Evolutionary conservation across 148 eudicot genomes (phyloP), one percentile per base, ranked within the genome.

Genomic region (Nepenthes gracilis): DNA sequence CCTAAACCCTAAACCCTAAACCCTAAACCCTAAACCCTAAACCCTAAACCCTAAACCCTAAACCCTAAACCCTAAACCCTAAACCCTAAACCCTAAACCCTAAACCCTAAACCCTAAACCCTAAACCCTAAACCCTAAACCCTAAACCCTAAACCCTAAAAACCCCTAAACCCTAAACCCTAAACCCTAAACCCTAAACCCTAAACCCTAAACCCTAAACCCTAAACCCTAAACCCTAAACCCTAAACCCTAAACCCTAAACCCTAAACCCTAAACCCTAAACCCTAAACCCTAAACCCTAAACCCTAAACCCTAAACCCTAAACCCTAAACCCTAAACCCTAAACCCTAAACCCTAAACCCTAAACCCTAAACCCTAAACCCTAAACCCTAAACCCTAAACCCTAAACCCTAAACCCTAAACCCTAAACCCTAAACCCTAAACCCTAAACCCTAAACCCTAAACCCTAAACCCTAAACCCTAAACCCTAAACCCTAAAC

Each of bases 91-190:
- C 63, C 70, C 70, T 60, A 60, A 67, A 67, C 64, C 70, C 64
- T 52, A 65, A 67, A 67, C 70, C 70, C 70, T 58, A 67, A 67
- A 59, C 70, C 70, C 64, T 49, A 67, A 67, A 67, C 70, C 70
- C 70, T 50, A 67, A 67, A 67, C 70, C 70, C 70, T 58, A 57
- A 67, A 58, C 70, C 70, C 70, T 67, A 67, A 67, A 67, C 70
- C 70, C 70, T 60, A 59, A 67, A 67, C 70, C 70, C 70, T 58
- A 67, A 67, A 67, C 70, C 70, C 63, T 49, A 64, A 67, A 67
- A 58, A 67, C 58, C 70, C 70, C 59, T 36, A 67, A 67, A 36
- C 70, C 70, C 52, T 36, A 54, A 59, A 48, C 71, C 64, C 56
- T 38, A 60, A 67, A 55, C 70, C 70, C 56, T 37, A 54, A 60